Conservation (phyloP, 495 filamentous ascomycete species). For the Tricharina praecox region DNA sequence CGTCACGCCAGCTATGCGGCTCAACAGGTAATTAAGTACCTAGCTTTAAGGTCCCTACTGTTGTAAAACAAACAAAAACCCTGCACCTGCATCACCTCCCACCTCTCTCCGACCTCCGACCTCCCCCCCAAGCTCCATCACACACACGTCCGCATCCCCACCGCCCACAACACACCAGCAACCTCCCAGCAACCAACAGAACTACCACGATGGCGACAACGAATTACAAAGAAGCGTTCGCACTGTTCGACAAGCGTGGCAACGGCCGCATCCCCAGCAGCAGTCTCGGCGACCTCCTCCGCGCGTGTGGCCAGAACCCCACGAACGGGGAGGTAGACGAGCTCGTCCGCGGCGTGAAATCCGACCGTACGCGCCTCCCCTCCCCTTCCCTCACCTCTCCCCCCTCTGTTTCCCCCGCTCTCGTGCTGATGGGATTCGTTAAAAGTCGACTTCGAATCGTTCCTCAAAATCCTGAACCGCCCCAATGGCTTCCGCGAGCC, state of each 20-base stretch:
- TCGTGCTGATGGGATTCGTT: neutral
- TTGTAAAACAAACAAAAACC: too few relatives aligned
- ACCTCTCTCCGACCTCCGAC: neutral
- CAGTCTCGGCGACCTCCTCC: conserved; percentile 77
- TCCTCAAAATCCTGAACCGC: conserved; percentile 86
- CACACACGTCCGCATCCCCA: neutral
- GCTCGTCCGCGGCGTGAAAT: conserved; percentile 68
- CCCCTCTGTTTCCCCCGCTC: too few relatives aligned
- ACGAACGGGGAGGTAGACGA: conserved; percentile 82
- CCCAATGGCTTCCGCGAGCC: conserved; percentile 96
- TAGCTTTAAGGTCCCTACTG: too few relatives aligned
- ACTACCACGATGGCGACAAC: too few relatives aligned
- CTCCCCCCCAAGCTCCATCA: neutral
- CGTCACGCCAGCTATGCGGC: too few relatives aligned
- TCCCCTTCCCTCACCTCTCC: too few relatives aligned
- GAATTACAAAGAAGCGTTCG: conserved; percentile 99
- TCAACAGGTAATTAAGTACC: too few relatives aligned
- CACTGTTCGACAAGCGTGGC: conserved; percentile 96
- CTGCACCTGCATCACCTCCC: too few relatives aligned
- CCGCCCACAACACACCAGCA: neutral
- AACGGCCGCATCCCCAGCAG: conserved; percentile 74
- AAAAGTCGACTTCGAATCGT: conserved; percentile 92
- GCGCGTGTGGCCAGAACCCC: conserved; percentile 95
- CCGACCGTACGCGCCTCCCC: conserved; percentile 57
- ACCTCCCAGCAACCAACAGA: too few relatives aligned